These are phyloP conservation scores for Colletotrichum noveboracense DNA, from an alignment of 2,329 filamentous ascomycete genomes.

Conservation along the genomic window DNA sequence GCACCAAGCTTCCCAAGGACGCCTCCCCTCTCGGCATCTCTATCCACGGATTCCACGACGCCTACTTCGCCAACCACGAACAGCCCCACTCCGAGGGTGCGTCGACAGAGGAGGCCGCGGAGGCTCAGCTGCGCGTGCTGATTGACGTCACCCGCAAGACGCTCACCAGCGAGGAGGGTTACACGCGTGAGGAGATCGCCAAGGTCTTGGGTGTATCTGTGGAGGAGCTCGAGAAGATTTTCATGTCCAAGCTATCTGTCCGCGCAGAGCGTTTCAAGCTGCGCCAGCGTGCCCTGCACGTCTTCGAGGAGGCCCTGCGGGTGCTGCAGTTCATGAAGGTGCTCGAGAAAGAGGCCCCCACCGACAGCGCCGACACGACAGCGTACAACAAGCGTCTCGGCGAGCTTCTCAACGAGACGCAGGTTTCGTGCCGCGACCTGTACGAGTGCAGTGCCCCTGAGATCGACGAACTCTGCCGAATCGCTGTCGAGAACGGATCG, in stretches of 20 bases:
- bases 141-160: constrained; percentile 72
- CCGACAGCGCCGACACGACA: constrained; percentile 53
- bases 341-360: constrained; percentile 60
- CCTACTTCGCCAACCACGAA: constrained; percentile 69
- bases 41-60: constrained; percentile 85
- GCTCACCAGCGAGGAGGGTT: constrained; percentile 81
- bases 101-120: constrained; percentile 26
- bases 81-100: constrained; percentile 35
- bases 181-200: constrained; percentile 86
- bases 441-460: constrained; percentile 95
- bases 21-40: constrained; percentile 82
- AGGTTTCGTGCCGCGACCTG: constrained; percentile 82
- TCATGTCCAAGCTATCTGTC: constrained; percentile 88
- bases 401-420: constrained; percentile 85
- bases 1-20: constrained; percentile 73
- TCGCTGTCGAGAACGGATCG: constrained; percentile 79
- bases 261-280: constrained; percentile 88
- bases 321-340: constrained; percentile 84
- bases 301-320: constrained; percentile 86
- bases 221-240: constrained; percentile 74
- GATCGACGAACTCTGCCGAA: constrained; percentile 84
- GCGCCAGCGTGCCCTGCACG: constrained; percentile 85
- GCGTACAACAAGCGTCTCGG: constrained; percentile 74
- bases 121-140: constrained; percentile 76
- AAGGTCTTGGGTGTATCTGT: constrained; percentile 72